Conservation (phyloP, 2,329 filamentous ascomycete genomes). For the Cercospora canescens region DNA sequence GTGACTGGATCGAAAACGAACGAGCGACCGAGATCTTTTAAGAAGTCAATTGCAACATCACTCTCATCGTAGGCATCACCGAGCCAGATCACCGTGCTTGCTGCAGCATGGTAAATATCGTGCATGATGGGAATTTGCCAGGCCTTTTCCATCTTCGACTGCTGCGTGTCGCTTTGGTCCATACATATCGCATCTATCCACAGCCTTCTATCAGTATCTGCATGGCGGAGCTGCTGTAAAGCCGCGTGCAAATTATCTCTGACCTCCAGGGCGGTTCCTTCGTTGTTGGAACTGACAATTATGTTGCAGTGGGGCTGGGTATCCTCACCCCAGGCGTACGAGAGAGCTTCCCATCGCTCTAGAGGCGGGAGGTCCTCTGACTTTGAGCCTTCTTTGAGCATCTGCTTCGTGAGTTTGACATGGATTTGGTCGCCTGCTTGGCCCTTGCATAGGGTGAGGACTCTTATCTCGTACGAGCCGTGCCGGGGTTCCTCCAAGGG, state of each 20-base stretch:
- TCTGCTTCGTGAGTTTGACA: not conserved
- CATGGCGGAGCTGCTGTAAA: not conserved
- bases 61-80: not conserved
- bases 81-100: not conserved
- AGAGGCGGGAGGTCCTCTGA: not conserved
- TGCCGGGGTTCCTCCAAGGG: not conserved
- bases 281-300: not conserved
- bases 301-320: not conserved
- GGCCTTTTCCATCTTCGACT: not conserved
- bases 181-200: conserved; percentile 11
- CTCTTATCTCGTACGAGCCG: not conserved
- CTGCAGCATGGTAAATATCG: conserved; percentile 4
- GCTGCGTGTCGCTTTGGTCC: conserved; percentile 1
- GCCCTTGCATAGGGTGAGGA: not conserved
- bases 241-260: conserved; percentile 6
- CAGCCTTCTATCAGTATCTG: not conserved
- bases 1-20: not conserved
- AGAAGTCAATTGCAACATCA: not conserved
- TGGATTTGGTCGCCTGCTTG: not conserved
- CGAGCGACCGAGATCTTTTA: not conserved
- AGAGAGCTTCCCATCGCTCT: not conserved
- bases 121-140: conserved; percentile 7
- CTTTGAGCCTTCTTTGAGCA: not conserved
- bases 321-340: not conserved
- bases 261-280: not conserved